Percentiles rank a stretch among this genome's conserved stretches.
These are phyloP conservation scores for Sordariomycetes sp. DNA, from an alignment of 2,329 filamentous ascomycete genomes.

Conservation along the genomic window DNA sequence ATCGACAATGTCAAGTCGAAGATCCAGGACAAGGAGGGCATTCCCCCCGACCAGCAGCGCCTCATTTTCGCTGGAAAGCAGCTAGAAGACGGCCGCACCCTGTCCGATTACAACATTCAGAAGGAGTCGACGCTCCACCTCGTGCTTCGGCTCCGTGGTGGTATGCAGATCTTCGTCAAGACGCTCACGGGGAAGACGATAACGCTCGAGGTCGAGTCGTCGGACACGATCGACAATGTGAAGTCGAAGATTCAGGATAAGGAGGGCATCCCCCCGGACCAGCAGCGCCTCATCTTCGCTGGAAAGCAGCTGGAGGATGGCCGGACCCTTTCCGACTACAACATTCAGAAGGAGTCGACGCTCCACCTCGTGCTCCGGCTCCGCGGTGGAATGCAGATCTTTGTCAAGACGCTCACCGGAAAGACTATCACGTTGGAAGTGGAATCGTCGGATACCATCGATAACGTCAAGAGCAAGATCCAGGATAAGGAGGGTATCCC, in stretches of 20 bases:
- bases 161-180: conserved; percentile 85
- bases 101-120: conserved; percentile 91
- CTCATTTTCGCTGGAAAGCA: conserved; percentile 95
- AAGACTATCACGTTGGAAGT: conserved; percentile 94
- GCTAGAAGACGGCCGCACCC: conserved; percentile 83
- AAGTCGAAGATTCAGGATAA: conserved; percentile 90
- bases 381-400: conserved; percentile 78
- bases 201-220: conserved; percentile 79
- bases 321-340: conserved; percentile 85
- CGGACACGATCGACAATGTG: conserved; percentile 88
- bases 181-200: conserved; percentile 89
- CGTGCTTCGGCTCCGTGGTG: conserved; percentile 77
- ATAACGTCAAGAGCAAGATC: conserved; percentile 92
- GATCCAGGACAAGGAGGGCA: conserved; percentile 97
- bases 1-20: conserved; percentile 97
- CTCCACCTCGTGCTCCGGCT: conserved; percentile 71
- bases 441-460: conserved; percentile 86
- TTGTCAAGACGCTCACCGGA: conserved; percentile 76
- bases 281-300: conserved; percentile 91
- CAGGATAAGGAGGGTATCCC: conserved; percentile 90
- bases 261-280: conserved; percentile 88
- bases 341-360: conserved; percentile 87
- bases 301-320: conserved; percentile 93
- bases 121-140: conserved; percentile 81
- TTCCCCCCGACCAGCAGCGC: conserved; percentile 91